Conservation (phyloP, 352 stramenopile species). For the Globisporangium viniferum region DNA sequence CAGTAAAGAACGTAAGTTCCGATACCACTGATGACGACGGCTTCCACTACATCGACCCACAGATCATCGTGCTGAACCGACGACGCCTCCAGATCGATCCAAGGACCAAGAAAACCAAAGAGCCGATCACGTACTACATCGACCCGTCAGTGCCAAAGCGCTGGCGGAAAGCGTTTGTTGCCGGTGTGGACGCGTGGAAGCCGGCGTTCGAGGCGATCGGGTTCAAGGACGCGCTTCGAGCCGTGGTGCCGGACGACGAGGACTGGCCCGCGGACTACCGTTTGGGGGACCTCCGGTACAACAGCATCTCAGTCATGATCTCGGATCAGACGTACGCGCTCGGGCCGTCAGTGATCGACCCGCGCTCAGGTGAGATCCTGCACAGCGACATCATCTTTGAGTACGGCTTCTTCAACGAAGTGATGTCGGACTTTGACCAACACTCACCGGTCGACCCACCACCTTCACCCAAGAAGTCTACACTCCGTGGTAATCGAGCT, state of each 20-base stretch:
- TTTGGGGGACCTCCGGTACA: conserved; percentile 83
- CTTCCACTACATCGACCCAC: conserved; percentile 48
- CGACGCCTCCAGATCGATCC: conserved; percentile 51
- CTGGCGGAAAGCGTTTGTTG: conserved; percentile 59
- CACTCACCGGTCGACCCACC: conserved; percentile 36
- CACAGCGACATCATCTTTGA: conserved; percentile 86
- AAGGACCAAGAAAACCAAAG: conserved; percentile 29
- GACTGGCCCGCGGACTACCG: conserved; percentile 81
- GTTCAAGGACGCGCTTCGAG: conserved; percentile 67
- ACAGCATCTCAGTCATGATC: conserved; percentile 85
- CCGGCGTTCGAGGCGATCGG: conserved; percentile 75
- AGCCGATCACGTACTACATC: conserved; percentile 79
- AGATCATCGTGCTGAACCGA: conserved; percentile 69
- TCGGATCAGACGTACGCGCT: conserved; percentile 72
- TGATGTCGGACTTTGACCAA: conserved; percentile 51
- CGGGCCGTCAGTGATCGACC: conserved; percentile 66
- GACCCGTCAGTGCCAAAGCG: conserved; percentile 73
- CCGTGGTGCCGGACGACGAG: conserved; percentile 53
- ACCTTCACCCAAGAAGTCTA: background rate
- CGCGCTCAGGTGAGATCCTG: conserved; percentile 82
- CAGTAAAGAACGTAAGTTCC: background rate
- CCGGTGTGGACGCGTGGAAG: conserved; percentile 72
- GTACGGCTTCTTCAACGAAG: conserved; percentile 81
- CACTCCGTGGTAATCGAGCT: background rate
- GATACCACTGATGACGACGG: conserved; percentile 26